A percentile compares a stretch with the other conserved stretches of the same genome.
Conservation (phyloP, 805 yeast species). For the Suhomyces vadensis region DNA sequence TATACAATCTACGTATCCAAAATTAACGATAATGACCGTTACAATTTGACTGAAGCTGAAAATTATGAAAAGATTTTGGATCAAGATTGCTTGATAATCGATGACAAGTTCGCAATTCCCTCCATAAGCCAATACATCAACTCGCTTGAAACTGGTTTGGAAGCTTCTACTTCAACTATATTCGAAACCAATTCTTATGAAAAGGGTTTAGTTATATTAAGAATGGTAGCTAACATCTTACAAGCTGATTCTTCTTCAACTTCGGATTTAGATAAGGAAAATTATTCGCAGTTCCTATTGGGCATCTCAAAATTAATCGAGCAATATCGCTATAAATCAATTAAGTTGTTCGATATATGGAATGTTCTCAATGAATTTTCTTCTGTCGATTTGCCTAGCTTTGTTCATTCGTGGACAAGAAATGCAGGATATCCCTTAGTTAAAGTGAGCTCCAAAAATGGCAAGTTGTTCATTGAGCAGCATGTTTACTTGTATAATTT, state of each 20-base stretch:
- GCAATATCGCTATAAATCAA: constrained; percentile 32
- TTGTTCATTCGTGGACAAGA: constrained; percentile 61
- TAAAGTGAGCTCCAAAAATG: constrained; percentile 28
- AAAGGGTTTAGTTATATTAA: constrained; percentile 56
- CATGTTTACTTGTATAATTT: constrained; percentile 34
- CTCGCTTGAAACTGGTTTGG: constrained; percentile 24
- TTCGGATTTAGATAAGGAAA: constrained; percentile 14
- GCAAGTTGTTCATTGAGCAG: constrained; percentile 36
- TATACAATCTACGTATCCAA: constrained; percentile 34
- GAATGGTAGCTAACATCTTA: constrained; percentile 52
- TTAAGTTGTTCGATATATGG: constrained; percentile 59
- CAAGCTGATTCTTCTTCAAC: constrained; percentile 24
- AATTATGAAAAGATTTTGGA: constrained; percentile 34
- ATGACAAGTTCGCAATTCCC: constrained; percentile 23
- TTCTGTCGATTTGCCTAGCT: constrained; percentile 47
- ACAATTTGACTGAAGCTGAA: constrained; percentile 12
- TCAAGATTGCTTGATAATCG: constrained; percentile 31
- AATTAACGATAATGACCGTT: constrained; percentile 14
- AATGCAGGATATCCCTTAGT: constrained; percentile 61
- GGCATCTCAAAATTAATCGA: constrained; percentile 42
- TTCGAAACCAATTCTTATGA: constrained; percentile 55
- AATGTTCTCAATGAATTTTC: constrained; percentile 32
- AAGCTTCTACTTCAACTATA: constrained; percentile 39
- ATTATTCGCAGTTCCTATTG: constrained; percentile 27
- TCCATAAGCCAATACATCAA: constrained; percentile 38